Percentiles rank a stretch among this genome's conserved stretches.
Conservation (phyloP, 73 alveolate genomes). For the Effrenium voratum region DNA sequence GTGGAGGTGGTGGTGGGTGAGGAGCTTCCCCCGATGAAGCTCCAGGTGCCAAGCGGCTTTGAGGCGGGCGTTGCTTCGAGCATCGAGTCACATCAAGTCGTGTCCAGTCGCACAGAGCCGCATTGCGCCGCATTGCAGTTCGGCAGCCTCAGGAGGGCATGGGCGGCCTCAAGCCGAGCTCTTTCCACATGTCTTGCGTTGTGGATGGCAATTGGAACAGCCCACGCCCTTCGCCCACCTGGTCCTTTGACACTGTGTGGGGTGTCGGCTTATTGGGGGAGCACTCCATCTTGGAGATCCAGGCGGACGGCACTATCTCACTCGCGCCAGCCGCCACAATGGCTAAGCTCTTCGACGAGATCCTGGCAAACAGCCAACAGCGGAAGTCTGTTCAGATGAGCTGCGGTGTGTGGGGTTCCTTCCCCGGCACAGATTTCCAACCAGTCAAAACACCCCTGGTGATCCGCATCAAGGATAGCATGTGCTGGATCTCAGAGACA, state of each 20-base stretch:
- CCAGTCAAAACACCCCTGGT: conserved; percentile 12
- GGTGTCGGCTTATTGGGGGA: conserved; percentile 31
- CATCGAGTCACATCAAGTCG: no score
- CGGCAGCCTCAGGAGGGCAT: no score
- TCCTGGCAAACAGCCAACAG: conserved; percentile 44
- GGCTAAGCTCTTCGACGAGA: conserved; percentile 34
- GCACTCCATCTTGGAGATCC: conserved; percentile 12
- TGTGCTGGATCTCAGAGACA: not conserved
- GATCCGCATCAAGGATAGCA: conserved; percentile 50
- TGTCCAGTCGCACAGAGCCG: no score
- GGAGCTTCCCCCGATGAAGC: conserved; percentile 45
- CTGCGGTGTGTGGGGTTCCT: conserved; percentile 45
- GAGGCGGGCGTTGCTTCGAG: no score
- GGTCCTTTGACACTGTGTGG: conserved; percentile 76
- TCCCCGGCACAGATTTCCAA: conserved; percentile 45
- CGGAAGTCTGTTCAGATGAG: conserved; percentile 23
- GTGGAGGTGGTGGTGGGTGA: conserved; percentile 71
- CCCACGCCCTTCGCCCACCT: not conserved
- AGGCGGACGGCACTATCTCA: conserved; percentile 56
- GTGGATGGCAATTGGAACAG: conserved; percentile 36
- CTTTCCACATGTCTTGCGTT: conserved; percentile 17
- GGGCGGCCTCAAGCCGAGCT: conserved; percentile 64
- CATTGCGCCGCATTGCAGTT: no score
- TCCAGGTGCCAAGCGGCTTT: not conserved
- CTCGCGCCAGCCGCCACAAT: conserved; percentile 14